A percentile compares a stretch with the other conserved stretches of the same genome.
phyloP scores from a whole-genome alignment of 2,329 filamentous ascomycete genomes.

The Coniochaeta sp. region DNA sequence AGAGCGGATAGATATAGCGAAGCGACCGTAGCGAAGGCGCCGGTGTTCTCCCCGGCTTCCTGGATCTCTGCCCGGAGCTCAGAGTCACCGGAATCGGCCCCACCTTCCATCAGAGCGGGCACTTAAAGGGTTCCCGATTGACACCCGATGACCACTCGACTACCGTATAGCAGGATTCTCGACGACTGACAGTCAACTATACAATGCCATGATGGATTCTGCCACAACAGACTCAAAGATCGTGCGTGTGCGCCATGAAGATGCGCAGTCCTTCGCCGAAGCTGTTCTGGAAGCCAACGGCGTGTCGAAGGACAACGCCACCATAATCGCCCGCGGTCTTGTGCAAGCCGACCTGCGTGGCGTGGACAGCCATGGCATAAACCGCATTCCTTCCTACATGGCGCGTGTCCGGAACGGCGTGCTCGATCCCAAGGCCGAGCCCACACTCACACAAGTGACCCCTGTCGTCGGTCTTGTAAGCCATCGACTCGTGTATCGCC shows the following conservation, averaged over 20 bases:
- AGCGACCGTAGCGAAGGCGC: background rate
- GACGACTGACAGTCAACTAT: background rate
- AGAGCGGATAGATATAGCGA: background rate
- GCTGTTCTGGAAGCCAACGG: constrained; percentile 53
- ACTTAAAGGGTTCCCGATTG: background rate
- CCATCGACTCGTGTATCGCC: background rate
- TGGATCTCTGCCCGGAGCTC: background rate
- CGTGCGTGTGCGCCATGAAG: constrained; percentile 7
- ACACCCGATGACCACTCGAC: background rate
- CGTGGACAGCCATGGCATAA: constrained; percentile 73
- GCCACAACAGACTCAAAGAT: background rate
- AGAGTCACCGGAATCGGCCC: background rate
- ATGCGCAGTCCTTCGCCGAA: constrained; percentile 36
- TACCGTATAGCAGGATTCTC: background rate
- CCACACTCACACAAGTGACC: constrained; percentile 53
- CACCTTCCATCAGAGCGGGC: background rate
- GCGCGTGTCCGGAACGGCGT: constrained; percentile 63
- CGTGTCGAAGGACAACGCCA: constrained; percentile 50
- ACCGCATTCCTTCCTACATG: constrained; percentile 73
- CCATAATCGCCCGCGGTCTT: constrained; percentile 59
- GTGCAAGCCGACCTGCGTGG: constrained; percentile 70
- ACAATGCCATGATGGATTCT: background rate
- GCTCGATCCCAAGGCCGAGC: constrained; percentile 53
- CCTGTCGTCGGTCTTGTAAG: constrained; percentile 59
- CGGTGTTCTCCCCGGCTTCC: background rate